Base-by-base conservation (phyloP, 495 filamentous ascomycete genomes). In the Aspergillus incahuasiensis region DNA sequence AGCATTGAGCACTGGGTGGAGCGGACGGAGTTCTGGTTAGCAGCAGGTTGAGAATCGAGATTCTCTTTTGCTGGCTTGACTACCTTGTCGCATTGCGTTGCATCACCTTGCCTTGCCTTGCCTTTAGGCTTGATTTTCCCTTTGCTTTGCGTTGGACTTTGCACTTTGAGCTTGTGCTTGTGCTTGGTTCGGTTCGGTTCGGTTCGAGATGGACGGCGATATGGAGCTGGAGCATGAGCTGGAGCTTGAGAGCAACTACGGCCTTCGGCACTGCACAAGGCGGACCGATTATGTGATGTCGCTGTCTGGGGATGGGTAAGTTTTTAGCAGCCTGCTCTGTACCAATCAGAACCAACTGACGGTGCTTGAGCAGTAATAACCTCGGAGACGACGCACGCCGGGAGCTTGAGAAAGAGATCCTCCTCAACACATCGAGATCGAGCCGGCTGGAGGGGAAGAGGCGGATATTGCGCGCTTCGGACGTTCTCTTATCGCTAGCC, bases 401-500 rank as follows among this genome's bases (percentile, higher is more conserved):
- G 28, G 58, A 63, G 8, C 38, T 63, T 6, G 60, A 61, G 22
- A 63, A 57, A 19, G 57, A 66, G 11, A 59, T 63, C 16, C 21
- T 52, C 16, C 39, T 61, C 9, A 54, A 41, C 32, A 54, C 50
- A 16, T 52, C 62, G 40, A 57, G 34, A 13, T 54, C 62, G 40
- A 59, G 34, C 34, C 46, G 49, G 28, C 38, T 61, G 12, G 52
- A 54, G 38, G 54, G 57, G 3, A 60, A 61, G 42, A 57, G 55
- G 2, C 53, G 60, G 15, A 60, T 66, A 12, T 48, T 66, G 25
- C 54, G 58, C 21, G 63, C 60, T 9, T 66, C 63, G 3, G 63
- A 66, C 20, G 58, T 66, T 19, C 38, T 66, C 1, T 41, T 66
- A 44, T 66, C 63, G 2, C 46, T 66, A 16, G 58, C 60, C 30